Base-by-base conservation (phyloP, 805 yeast genomes). In the Brettanomyces naardenensis region DNA sequence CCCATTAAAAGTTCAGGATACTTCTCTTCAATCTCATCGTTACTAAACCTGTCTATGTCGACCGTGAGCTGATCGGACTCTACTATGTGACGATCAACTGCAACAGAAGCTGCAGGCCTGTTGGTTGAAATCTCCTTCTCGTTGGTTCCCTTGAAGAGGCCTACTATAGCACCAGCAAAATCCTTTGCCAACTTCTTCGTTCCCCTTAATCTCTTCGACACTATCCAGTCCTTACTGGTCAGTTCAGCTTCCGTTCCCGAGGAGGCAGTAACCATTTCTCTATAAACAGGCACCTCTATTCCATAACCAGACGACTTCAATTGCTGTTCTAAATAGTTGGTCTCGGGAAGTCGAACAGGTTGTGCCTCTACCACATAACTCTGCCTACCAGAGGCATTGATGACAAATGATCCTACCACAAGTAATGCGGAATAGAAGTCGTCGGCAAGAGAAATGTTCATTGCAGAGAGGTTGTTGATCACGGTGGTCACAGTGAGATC, bases 341-440 rank as follows among this genome's bases (percentile, higher is more conserved):
- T 56, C 9, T 54, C 52, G n/a, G 74, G 74, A n/a, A 70, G 52
- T 0, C 57, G 52, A 3, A 81, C 60, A 13, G 66, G 52, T 19
- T 75, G 62, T 22, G 72, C 62, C 48, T 81, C 87, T 35, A 74
- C 69, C 29, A 78, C 69, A 53, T 79, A 82, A 44, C 82, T 76
- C 22, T 78, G 73, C 39, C 69, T 72, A 3, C 83, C 79, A 0
- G 84, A 79, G 37, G 80, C 76, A n/a, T 78, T 73, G 28, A 81
- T 68, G 13, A 83, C 75, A 33, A 81, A 63, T 39, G 74, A 63
- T 0, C 86, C 87, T 35, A 77, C 56, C 49, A 75, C 75, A 46
- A 73, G 63, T 37, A 78, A 57, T 0, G 78, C 73, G 1, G 82
- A 69, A 51, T 78, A 75, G 52, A 82, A 83, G 57, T 82, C 89